Percentiles rank a stretch among this genome's conserved stretches.
These are phyloP conservation scores for rapeseed (Brassica napus) DNA, from an alignment of 345 rosid genomes.

Conservation along the genomic window Da-Ae NC_063448.1:8318001-8318500, in stretches of 20 bases:
- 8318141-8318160: background rate
- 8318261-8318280: background rate
- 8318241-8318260: background rate
- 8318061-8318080: constrained; percentile 88
- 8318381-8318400: background rate
- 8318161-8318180: background rate
- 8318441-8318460: constrained; percentile 23
- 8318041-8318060: constrained; percentile 62
- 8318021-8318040: constrained; percentile 87
- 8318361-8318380: background rate
- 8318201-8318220: background rate
- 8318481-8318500: constrained; percentile 7
- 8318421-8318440: background rate
- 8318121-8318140: constrained; percentile 32
- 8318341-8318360: background rate
- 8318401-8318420: background rate
- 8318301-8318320: constrained; percentile 14
- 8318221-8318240: constrained; percentile 8
- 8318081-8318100: constrained; percentile 71
- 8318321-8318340: background rate
- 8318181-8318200: constrained; percentile 3
- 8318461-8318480: constrained; percentile 18
- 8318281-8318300: background rate
- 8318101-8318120: constrained; percentile 36
- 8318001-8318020: constrained; percentile 75